These are phyloP conservation scores for Crithidia brevicula DNA, from an alignment of 208 protist genomes.

Conservation along the genomic window DNA sequence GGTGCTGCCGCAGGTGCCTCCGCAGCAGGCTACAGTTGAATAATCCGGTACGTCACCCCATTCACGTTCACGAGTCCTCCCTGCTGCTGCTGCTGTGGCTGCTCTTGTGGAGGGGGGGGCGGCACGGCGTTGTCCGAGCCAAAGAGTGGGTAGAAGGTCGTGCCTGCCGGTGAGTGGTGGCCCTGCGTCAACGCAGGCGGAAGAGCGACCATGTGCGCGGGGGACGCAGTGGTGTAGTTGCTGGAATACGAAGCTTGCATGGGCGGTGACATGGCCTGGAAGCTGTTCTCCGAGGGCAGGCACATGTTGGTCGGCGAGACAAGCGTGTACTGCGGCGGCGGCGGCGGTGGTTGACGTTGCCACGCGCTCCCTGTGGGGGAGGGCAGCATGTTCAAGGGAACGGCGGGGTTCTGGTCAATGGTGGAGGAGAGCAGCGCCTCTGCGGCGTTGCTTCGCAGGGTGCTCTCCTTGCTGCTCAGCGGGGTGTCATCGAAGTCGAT, in stretches of 20 bases:
- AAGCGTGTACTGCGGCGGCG: conserved; percentile 23
- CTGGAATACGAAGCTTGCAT: not conserved
- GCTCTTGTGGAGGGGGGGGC: not conserved
- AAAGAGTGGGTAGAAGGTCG: conserved; percentile 3
- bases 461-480: conserved; percentile 20
- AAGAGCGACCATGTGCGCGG: conserved; percentile 9
- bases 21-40: not conserved
- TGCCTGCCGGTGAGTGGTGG: not conserved
- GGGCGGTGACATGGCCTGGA: conserved; percentile 7
- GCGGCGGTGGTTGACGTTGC: not conserved
- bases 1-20: not conserved
- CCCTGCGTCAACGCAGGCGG: conserved; percentile 2
- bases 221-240: too few relatives aligned
- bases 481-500: conserved; percentile 16
- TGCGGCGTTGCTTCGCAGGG: conserved; percentile 13
- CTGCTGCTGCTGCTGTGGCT: not conserved
- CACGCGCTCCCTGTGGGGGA: not conserved
- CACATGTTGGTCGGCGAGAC: conserved; percentile 7
- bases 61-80: conserved; percentile 10
- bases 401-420: not conserved
- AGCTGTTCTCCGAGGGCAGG: conserved; percentile 1
- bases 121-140: not conserved
- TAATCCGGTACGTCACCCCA: conserved; percentile 4
- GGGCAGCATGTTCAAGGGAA: not conserved
- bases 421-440: conserved; percentile 9